Percentiles rank a stretch among this genome's conserved stretches.
These are phyloP conservation scores for Sodiomyces alkalinus DNA, from an alignment of 2,329 filamentous ascomycete genomes.

Conservation along the genomic window DNA sequence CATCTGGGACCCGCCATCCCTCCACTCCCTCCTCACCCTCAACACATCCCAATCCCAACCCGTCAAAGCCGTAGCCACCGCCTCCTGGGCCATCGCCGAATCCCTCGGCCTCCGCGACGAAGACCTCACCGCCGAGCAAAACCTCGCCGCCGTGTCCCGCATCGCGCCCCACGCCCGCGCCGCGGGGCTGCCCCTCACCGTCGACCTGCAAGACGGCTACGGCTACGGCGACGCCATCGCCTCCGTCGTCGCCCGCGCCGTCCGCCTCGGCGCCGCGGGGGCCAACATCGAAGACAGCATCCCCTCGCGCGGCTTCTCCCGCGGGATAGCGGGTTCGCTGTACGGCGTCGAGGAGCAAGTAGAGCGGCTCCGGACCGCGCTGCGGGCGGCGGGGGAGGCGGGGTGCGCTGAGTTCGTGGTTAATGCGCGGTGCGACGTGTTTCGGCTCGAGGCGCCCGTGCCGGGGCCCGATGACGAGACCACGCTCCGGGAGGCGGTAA, in stretches of 20 bases:
- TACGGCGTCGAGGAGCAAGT: conserved; percentile 28
- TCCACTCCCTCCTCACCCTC: conserved; percentile 26
- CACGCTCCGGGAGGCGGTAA: conserved; percentile 30
- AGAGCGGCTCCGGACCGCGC: conserved; percentile 24
- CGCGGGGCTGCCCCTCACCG: conserved; percentile 32
- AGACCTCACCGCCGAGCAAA: conserved; percentile 32
- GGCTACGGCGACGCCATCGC: conserved; percentile 33
- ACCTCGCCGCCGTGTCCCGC: conserved; percentile 28
- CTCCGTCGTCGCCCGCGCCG: conserved; percentile 25
- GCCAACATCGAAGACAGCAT: conserved; percentile 43
- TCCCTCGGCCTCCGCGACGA: conserved; percentile 28
- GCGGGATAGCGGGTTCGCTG: conserved; percentile 17
- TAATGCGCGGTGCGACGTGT: conserved; percentile 42
- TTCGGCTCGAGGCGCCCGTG: conserved; percentile 18
- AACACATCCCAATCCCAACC: conserved; percentile 19
- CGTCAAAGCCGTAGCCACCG: conserved; percentile 29
- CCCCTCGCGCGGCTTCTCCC: conserved; percentile 17
- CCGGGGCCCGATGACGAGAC: conserved; percentile 14
- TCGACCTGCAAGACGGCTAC: conserved; percentile 48
- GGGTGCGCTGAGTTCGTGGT: conserved; percentile 40
- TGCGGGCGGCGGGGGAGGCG: conserved; percentile 25
- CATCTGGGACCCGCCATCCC: conserved; percentile 36
- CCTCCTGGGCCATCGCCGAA: conserved; percentile 33
- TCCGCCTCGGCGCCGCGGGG: conserved; percentile 37
- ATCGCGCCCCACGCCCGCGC: conserved; percentile 26